Base-by-base conservation (phyloP, 1,284 basidiomycete genomes). In the Microbotryum silenes-acaulis region DNA sequence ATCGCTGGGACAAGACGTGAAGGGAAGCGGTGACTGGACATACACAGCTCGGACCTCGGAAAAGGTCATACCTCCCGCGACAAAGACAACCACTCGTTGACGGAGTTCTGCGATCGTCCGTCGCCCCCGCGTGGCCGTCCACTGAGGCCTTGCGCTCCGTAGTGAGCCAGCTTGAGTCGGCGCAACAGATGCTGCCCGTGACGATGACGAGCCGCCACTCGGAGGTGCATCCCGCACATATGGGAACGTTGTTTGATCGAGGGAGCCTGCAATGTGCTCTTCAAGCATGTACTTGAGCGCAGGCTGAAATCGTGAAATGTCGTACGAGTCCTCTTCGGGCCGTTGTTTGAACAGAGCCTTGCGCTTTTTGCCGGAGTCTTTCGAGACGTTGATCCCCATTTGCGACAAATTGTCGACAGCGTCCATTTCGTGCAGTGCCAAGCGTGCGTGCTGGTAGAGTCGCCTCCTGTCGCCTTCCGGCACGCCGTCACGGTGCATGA, bases 11-110 rank as follows among this genome's bases (percentile, higher is more conserved):
- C 21, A 50, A 5, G 21, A 23, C 20, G 9, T 23, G 12, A 50
- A 50, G 48, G 48, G 27, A 14, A 50, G 27, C 12, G n/a, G 16
- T 16, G 18, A 50, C 10, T 5, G 48, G 14, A 50, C 27, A 6
- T 16, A 20, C 25, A 60, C 66, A 6, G 65, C 49, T 2, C 94
- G 80, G 75, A 96, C 87, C 77, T 99, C 96, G 0, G 90, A 91
- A 75, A 93, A 96, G 2, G 94, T 96, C 83, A 96, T 87, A 1
- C 96, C 96, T 37, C 96, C 96, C 14, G 90, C 90, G 16, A 97
- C 81, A 75, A 97, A 98, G 48, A 97, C 81, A 56, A 99, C 79
- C 25, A 96, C 74, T n/a, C 94, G 81, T 74, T 92, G 88, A 61
- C 85, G 83, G 1, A 70, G 68, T 51, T 70, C 71, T 42, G 61